A percentile compares a stretch with the other conserved stretches of the same genome.
Conservation (phyloP, 306 rosid genomes). For the Pyrus betulifolia region DNA sequence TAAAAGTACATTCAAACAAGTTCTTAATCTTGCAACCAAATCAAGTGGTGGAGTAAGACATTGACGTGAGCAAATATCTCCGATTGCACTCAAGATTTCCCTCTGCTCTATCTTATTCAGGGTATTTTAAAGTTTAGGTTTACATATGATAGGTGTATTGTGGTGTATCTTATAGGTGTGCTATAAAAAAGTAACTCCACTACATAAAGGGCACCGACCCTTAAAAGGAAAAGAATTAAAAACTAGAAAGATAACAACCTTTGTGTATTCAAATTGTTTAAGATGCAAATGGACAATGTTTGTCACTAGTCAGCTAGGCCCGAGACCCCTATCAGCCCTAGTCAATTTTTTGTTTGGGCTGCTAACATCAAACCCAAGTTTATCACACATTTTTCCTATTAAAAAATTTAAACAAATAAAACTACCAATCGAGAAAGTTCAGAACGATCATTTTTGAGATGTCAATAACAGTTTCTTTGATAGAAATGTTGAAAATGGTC, state of each 20-base stretch:
- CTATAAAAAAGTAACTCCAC: neutral
- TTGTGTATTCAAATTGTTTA: neutral
- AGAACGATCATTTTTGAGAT: too few species aligned
- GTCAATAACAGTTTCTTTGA: accelerated
- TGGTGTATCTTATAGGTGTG: neutral
- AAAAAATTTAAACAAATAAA: neutral
- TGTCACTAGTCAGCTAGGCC: neutral
- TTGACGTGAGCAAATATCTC: neutral
- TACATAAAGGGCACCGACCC: constrained; percentile 1
- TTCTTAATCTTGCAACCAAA: too few species aligned
- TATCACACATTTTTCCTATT: neutral
- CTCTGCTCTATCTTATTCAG: neutral
- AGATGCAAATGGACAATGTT: neutral
- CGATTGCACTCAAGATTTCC: too few species aligned
- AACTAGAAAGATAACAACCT: constrained; percentile 6
- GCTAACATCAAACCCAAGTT: neutral
- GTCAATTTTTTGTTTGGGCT: neutral
- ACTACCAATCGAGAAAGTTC: neutral
- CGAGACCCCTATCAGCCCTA: neutral
- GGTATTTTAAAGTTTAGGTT: neutral
- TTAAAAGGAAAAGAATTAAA: neutral
- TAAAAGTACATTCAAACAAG: too few species aligned
- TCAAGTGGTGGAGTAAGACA: neutral
- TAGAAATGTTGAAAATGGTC: neutral
- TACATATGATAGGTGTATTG: neutral